Evolutionary conservation across 164 flowering plant genomes (phyloP).

Genomic region (Kingdonia uniflora): DNA sequence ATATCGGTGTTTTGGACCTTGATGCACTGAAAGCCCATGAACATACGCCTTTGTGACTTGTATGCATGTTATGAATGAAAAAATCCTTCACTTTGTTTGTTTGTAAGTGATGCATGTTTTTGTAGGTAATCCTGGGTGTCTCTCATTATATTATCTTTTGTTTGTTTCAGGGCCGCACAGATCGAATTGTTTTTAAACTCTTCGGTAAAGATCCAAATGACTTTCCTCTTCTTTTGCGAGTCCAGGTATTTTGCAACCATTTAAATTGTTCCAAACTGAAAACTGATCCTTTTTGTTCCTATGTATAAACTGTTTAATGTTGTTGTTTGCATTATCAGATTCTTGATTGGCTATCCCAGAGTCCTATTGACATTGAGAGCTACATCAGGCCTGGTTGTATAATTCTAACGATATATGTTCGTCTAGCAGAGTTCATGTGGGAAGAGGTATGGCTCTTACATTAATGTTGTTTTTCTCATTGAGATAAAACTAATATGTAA

Average conservation of each 20-base stretch:
- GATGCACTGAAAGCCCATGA: too few species aligned
- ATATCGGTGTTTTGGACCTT: too few species aligned
- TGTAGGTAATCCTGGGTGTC: too few species aligned
- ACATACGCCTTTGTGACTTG: too few species aligned
- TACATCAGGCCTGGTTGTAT: constrained; percentile 86
- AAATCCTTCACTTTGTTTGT: too few species aligned
- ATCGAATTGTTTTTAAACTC: constrained; percentile 78
- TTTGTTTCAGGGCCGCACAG: constrained; percentile 55
- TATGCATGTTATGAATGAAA: too few species aligned
- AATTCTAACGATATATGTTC: constrained; percentile 56
- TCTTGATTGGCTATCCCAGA: constrained; percentile 70
- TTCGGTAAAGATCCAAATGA: constrained; percentile 84
- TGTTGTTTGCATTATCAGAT: constrained; percentile 30
- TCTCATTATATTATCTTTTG: too few species aligned
- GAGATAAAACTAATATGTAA: too few species aligned
- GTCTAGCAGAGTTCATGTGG: constrained; percentile 41
- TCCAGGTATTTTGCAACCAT: constrained; percentile 42
- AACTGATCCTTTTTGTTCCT: not conserved
- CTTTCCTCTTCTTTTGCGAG: constrained; percentile 43
- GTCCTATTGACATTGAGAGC: constrained; percentile 86
- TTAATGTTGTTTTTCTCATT: too few species aligned
- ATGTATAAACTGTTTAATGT: too few species aligned
- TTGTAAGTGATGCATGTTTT: too few species aligned
- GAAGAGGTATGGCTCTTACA: constrained; percentile 41
- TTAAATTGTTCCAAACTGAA: not conserved